Evolutionary conservation across 2,329 filamentous ascomycete genomes (phyloP).

Genomic region (Coniochaeta hoffmannii): DNA sequence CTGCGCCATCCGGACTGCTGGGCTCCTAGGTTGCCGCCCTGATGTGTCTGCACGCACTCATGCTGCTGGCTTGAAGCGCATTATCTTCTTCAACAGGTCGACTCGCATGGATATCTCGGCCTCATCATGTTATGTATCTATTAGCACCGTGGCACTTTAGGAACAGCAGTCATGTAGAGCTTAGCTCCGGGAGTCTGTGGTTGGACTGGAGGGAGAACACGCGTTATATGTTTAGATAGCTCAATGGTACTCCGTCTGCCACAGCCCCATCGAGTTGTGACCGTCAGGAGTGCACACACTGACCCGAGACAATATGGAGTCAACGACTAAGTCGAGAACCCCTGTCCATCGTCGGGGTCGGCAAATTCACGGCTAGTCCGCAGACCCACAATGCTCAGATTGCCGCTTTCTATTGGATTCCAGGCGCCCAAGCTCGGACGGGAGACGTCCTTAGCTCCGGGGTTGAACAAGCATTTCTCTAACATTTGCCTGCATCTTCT

Average conservation of each 20-base stretch:
- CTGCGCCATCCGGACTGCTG: not conserved
- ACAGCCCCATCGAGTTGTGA: too few relatives aligned
- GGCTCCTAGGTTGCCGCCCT: conserved; percentile 1
- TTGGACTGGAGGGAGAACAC: not conserved
- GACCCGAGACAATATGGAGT: too few relatives aligned
- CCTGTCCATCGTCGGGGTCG: not conserved
- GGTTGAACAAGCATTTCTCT: not conserved
- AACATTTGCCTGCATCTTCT: not conserved
- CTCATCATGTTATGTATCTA: not conserved
- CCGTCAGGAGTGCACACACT: too few relatives aligned
- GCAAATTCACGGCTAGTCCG: not conserved
- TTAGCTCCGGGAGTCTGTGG: not conserved
- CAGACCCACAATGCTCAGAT: not conserved
- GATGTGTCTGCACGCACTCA: not conserved
- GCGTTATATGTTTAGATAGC: not conserved
- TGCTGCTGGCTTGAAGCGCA: not conserved
- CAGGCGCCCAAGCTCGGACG: not conserved
- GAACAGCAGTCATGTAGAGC: not conserved
- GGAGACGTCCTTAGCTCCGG: not conserved
- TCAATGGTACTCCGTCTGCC: not conserved
- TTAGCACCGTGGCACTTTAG: not conserved
- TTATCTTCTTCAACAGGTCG: not conserved
- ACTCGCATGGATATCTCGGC: not conserved
- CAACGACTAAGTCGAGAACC: not conserved
- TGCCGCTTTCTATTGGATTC: conserved; percentile 1